A percentile compares a stretch with the other conserved stretches of the same genome.
phyloP scores from a whole-genome alignment of 805 yeast species.

The Candida sphagnicola region DNA sequence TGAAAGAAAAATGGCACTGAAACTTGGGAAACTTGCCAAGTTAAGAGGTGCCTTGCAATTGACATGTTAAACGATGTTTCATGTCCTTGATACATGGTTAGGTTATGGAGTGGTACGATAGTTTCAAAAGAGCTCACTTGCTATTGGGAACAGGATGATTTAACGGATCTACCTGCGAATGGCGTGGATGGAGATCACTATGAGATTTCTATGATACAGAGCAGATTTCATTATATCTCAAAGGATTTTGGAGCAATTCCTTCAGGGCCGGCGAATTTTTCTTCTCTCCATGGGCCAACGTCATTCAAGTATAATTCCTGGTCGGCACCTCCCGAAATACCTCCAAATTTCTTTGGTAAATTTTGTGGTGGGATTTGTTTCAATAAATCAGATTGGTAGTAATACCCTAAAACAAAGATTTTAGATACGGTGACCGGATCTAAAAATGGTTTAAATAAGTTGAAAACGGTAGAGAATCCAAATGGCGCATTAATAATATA shows the following conservation, averaged over 20 bases:
- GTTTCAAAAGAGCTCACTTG: too few relatives aligned
- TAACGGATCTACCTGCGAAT: too few relatives aligned
- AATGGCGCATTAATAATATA: slow-evolving; percentile 95
- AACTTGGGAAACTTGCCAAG: too few relatives aligned
- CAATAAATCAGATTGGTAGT: slow-evolving; percentile 76
- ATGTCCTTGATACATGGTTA: too few relatives aligned
- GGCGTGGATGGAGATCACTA: too few relatives aligned
- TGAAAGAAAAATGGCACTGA: too few relatives aligned
- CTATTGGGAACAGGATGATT: not conserved
- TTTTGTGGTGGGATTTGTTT: slow-evolving; percentile 93
- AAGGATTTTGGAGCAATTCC: slow-evolving; percentile 76
- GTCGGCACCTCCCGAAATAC: slow-evolving; percentile 61
- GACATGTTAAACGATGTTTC: too few relatives aligned
- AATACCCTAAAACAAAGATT: slow-evolving; percentile 79
- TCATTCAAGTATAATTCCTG: slow-evolving; percentile 87
- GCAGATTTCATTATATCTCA: slow-evolving; percentile 1
- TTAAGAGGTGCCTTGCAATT: too few relatives aligned
- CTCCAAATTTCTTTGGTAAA: slow-evolving; percentile 90
- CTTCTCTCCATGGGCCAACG: slow-evolving; percentile 97
- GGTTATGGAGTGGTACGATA: too few relatives aligned
- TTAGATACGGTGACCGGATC: slow-evolving; percentile 97
- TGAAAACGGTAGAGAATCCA: slow-evolving; percentile 93
- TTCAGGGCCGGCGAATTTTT: slow-evolving; percentile 86
- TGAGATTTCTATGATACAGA: too few relatives aligned
- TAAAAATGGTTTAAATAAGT: slow-evolving; percentile 84